Base-by-base conservation (phyloP, 2,329 filamentous ascomycete species). In the Aureobasidium sp. region DNA sequence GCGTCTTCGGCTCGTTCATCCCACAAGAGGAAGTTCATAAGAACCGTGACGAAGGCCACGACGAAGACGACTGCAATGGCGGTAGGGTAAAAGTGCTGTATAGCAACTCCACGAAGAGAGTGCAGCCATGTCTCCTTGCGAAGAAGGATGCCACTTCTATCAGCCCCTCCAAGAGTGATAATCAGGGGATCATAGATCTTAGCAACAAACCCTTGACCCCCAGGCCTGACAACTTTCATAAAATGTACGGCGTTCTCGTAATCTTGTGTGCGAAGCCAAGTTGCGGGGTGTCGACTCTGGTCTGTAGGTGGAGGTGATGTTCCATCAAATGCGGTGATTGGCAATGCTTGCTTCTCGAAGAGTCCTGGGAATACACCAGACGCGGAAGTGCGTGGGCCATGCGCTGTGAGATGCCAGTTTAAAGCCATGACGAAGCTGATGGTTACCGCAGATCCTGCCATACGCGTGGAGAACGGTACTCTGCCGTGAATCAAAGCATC, bases 201-300 rank as follows among this genome's bases (percentile, higher is more conserved):
- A 25, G 89, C 88, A 20, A 90, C 78, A 70, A 91, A 90, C 71
- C 85, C 88, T 69, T 89, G 82, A 1, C 85, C 83, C 61, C 81
- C 78, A 7, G 89, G 89, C 66, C 90, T 91, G 67, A 91, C 82
- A 36, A 89, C 82, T n/a, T 84, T 81, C 70, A 92, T 90, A 17
- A 92, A 82, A 69, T 92, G 89, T 41, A 82, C 83, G 2, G 88
- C 89, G 1, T 88, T 91, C 69, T 90, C 87, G 67, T 91, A 88
- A 67, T 92, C 89, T 71, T 92, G 89, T 62, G 91, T 79, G 29
- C 83, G 82, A 55, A 92, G 78, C 89, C 89, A 93, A 17, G 89
- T 87, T 4, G 82, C 85, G 1, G 87, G 89, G n/a, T 86, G 89
- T 64, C 89, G 80, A 2, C 87, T 88, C 70, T 90, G 88, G 68